These are phyloP conservation scores for Beauveria pseudobassiana DNA, from an alignment of 2,329 filamentous ascomycete species.

Conservation along the genomic window DNA sequence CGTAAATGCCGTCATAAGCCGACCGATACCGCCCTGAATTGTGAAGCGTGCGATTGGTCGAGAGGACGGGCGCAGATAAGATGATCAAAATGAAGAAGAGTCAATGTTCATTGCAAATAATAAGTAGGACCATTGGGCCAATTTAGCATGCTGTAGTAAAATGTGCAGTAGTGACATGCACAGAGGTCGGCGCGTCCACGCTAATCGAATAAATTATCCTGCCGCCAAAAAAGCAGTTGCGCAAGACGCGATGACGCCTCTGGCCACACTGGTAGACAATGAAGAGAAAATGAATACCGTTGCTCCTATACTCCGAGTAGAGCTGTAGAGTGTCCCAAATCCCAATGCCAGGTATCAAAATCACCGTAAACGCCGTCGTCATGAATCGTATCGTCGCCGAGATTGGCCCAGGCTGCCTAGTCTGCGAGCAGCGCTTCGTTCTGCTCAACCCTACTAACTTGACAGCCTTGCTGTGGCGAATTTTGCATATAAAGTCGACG, in stretches of 20 bases:
- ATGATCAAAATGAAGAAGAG: background rate
- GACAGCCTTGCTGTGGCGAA: conserved; percentile 31
- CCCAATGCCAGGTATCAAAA: conserved; percentile 10
- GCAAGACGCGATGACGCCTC: background rate
- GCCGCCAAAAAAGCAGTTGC: background rate
- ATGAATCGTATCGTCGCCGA: conserved; percentile 5
- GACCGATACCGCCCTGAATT: conserved; percentile 10
- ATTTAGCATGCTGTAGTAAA: background rate
- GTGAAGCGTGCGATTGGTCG: background rate
- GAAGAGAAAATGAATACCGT: background rate
- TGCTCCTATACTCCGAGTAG: background rate
- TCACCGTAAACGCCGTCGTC: conserved; percentile 10
- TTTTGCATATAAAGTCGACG: conserved; percentile 69
- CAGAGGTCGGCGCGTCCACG: background rate
- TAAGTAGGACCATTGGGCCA: background rate
- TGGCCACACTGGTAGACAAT: background rate
- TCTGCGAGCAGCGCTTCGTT: conserved; percentile 11
- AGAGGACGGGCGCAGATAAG: background rate
- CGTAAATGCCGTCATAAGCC: conserved; percentile 21
- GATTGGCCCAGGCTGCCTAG: background rate
- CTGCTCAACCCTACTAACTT: conserved; percentile 21
- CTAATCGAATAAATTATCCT: conserved; percentile 1
- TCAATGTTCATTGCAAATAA: background rate
- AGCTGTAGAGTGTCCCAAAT: background rate
- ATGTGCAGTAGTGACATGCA: background rate